Evolutionary conservation across 345 rosid genomes (phyloP).

Genomic region (Arabis hirsuta): DNA sequence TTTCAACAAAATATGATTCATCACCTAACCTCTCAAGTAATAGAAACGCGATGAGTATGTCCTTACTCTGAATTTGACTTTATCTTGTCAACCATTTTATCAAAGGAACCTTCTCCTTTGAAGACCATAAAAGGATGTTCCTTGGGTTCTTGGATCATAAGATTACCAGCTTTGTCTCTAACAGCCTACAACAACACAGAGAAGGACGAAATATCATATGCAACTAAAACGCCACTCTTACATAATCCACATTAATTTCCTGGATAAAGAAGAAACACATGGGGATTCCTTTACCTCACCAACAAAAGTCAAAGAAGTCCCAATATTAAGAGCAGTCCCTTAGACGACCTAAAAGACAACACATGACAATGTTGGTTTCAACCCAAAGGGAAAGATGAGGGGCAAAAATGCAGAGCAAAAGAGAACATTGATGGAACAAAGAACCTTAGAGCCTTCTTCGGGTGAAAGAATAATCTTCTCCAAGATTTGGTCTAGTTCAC

Average conservation of each 20-base stretch:
- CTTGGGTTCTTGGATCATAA: constrained; percentile 15
- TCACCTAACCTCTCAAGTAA: neutral
- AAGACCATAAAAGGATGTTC: neutral
- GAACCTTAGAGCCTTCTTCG: constrained; percentile 14
- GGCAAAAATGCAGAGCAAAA: neutral
- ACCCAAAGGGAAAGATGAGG: neutral
- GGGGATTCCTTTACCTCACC: constrained; percentile 7
- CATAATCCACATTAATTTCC: no score
- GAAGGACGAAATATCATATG: neutral
- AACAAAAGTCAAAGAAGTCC: constrained; percentile 13
- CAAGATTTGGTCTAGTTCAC: neutral
- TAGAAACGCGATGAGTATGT: neutral
- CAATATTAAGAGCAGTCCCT: constrained; percentile 1
- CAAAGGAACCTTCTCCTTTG: constrained; percentile 9
- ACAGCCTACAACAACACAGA: constrained; percentile 20
- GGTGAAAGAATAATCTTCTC: neutral
- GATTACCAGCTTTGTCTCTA: constrained; percentile 20
- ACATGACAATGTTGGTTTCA: neutral
- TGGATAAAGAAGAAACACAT: neutral
- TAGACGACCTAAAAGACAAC: neutral
- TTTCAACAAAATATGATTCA: constrained; percentile 1
- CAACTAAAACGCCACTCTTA: neutral
- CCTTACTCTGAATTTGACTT: constrained; percentile 25
- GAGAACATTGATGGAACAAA: neutral
- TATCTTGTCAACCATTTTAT: constrained; percentile 1